Conservation (phyloP, 208 protist genomes). For the Leishmania major region DNA sequence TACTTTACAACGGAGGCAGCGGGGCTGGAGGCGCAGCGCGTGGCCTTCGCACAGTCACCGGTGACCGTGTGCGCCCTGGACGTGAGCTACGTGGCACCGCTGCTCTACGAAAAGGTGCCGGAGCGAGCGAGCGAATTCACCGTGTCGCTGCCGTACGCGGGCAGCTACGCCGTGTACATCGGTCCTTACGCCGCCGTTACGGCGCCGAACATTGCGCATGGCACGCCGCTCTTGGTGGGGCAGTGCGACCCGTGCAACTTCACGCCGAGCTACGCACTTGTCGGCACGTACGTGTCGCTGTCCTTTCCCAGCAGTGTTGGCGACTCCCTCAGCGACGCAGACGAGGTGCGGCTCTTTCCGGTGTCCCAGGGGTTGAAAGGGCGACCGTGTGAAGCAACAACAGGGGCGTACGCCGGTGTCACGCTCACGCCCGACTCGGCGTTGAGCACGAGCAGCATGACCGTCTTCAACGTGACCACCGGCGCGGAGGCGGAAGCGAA, state of each 20-base stretch:
- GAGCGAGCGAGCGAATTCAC: slow-evolving; percentile 45
- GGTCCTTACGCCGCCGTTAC: slow-evolving; percentile 31
- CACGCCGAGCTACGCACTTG: slow-evolving; percentile 62
- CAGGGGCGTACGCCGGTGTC: slow-evolving; percentile 57
- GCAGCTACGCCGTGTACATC: slow-evolving; percentile 74
- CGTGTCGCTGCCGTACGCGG: slow-evolving; percentile 46
- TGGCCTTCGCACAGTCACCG: slow-evolving; percentile 62
- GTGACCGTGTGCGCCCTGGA: slow-evolving; percentile 44
- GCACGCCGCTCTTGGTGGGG: slow-evolving; percentile 49
- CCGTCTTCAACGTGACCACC: slow-evolving; percentile 56
- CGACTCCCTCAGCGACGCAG: slow-evolving; percentile 41
- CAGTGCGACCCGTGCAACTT: slow-evolving; percentile 84
- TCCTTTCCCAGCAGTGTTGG: slow-evolving; percentile 59
- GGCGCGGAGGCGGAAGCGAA: slow-evolving; percentile 36
- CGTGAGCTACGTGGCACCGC: slow-evolving; percentile 51
- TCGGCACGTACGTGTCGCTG: slow-evolving; percentile 45
- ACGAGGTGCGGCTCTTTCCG: slow-evolving; percentile 77
- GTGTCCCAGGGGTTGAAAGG: slow-evolving; percentile 43
- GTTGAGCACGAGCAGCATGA: slow-evolving; percentile 26
- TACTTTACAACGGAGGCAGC: slow-evolving; percentile 49
- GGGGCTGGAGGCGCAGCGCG: slow-evolving; percentile 37
- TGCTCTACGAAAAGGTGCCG: slow-evolving; percentile 44
- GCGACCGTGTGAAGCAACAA: slow-evolving; percentile 51
- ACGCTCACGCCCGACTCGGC: slow-evolving; percentile 49
- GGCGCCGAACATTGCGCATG: slow-evolving; percentile 67